These are phyloP conservation scores for Nepenthes mirabilis DNA, from an alignment of 148 eudicot genomes.

Conservation along the genomic window DNA sequence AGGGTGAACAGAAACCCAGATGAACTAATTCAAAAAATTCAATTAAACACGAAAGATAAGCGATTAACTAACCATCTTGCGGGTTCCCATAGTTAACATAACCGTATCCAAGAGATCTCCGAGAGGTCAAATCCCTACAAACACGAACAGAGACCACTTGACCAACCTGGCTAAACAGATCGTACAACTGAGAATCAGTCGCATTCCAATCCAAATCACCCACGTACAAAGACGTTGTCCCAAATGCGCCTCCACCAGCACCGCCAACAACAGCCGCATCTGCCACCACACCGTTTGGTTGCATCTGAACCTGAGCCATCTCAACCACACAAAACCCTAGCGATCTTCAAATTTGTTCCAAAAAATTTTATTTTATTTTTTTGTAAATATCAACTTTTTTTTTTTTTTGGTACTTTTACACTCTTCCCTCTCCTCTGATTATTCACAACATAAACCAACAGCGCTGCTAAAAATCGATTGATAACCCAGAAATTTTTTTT, in stretches of 20 bases:
- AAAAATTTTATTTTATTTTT: constrained; percentile 8
- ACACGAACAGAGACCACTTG: constrained; percentile 62
- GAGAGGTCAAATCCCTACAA: constrained; percentile 48
- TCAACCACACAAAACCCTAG: constrained; percentile 5
- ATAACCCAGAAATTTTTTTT: neutral
- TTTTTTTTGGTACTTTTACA: neutral
- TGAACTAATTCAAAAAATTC: neutral
- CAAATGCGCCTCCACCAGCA: constrained; percentile 13
- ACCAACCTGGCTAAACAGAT: constrained; percentile 43
- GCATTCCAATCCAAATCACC: constrained; percentile 61
- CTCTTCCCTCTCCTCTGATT: constrained; percentile 79
- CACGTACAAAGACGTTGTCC: constrained; percentile 51
- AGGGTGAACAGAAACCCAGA: too few species aligned
- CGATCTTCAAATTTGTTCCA: constrained; percentile 3
- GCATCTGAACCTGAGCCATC: constrained; percentile 51
- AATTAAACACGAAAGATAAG: neutral
- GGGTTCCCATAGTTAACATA: constrained; percentile 54
- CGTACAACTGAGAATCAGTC: constrained; percentile 50
- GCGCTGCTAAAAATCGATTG: neutral
- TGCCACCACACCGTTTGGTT: constrained; percentile 25
- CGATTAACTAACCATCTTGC: constrained; percentile 38
- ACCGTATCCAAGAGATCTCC: constrained; percentile 61
- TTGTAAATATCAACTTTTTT: constrained; percentile 11
- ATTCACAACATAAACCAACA: constrained; percentile 10
- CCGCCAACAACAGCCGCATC: constrained; percentile 16